phyloP scores from a whole-genome alignment of 2,329 filamentous ascomycete species.

The Chaetothyriales sp. region DNA sequence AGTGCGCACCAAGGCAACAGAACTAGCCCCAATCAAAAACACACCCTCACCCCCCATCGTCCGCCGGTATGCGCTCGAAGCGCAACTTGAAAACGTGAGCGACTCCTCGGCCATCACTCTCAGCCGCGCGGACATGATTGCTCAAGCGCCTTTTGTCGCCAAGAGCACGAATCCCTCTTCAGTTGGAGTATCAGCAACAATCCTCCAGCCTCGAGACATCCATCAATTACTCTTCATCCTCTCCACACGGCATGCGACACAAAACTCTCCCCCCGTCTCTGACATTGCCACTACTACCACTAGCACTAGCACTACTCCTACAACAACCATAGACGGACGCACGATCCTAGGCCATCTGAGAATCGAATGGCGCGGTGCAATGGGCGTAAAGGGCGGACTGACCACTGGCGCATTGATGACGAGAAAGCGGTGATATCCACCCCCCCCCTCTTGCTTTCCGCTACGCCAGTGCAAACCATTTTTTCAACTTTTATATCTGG shows the following conservation, averaged over 20 bases:
- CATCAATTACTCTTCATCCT: conserved; percentile 52
- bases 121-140: conserved; percentile 33
- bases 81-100: conserved; percentile 88
- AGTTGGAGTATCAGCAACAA: conserved; percentile 22
- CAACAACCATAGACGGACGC: conserved; percentile 25
- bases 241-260: conserved; percentile 36
- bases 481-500: neutral
- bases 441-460: too few relatives aligned
- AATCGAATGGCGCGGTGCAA: conserved; percentile 76
- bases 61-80: conserved; percentile 63
- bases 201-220: conserved; percentile 49
- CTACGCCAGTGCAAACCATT: too few relatives aligned
- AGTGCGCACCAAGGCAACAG: conserved; percentile 76
- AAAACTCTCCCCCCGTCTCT: conserved; percentile 16
- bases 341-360: conserved; percentile 66
- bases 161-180: conserved; percentile 44
- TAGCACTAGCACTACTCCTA: too few relatives aligned
- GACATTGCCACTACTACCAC: too few relatives aligned
- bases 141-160: conserved; percentile 30
- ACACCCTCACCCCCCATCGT: conserved; percentile 28
- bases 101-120: conserved; percentile 63
- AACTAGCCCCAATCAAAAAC: conserved; percentile 38
- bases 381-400: conserved; percentile 79
- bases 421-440: conserved; percentile 20
- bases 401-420: conserved; percentile 65